Evolutionary conservation across 345 rosid genomes (phyloP).

Genomic region (Excoecaria agallocha): DNA sequence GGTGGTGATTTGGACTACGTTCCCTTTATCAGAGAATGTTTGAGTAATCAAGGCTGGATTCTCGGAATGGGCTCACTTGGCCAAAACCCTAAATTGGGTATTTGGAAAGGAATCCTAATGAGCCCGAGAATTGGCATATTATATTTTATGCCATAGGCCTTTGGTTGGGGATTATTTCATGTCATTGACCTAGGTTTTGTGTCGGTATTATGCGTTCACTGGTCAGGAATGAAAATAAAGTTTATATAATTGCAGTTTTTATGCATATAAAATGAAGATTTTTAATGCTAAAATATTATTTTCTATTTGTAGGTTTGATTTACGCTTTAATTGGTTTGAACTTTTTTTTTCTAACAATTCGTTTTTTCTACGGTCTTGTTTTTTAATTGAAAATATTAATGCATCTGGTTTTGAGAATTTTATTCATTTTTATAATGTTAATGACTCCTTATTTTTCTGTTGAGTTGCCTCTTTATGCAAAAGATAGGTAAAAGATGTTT

Average conservation of each 20-base stretch:
- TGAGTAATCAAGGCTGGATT: conserved; percentile 68
- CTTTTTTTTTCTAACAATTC: not conserved
- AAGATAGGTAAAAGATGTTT: no score
- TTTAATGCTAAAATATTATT: no score
- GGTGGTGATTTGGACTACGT: conserved; percentile 16
- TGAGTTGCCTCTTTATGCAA: no score
- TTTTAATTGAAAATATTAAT: not conserved
- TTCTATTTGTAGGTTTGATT: not conserved
- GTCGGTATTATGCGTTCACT: conserved; percentile 5
- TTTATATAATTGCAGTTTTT: no score
- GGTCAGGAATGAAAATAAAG: not conserved
- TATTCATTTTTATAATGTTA: no score
- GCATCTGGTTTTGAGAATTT: not conserved
- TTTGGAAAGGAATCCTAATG: conserved; percentile 45
- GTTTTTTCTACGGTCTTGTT: not conserved
- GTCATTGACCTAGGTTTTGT: conserved; percentile 19
- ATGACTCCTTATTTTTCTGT: not conserved
- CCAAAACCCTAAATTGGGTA: conserved; percentile 23
- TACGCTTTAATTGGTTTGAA: not conserved
- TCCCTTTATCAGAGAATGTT: conserved; percentile 6
- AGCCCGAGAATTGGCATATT: conserved; percentile 54
- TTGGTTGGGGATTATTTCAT: conserved; percentile 42
- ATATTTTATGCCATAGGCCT: conserved; percentile 56
- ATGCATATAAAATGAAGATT: no score
- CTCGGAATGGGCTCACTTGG: conserved; percentile 42